Base-by-base conservation (phyloP, 257 asterid genomes). In the Avicennia marina region DNA sequence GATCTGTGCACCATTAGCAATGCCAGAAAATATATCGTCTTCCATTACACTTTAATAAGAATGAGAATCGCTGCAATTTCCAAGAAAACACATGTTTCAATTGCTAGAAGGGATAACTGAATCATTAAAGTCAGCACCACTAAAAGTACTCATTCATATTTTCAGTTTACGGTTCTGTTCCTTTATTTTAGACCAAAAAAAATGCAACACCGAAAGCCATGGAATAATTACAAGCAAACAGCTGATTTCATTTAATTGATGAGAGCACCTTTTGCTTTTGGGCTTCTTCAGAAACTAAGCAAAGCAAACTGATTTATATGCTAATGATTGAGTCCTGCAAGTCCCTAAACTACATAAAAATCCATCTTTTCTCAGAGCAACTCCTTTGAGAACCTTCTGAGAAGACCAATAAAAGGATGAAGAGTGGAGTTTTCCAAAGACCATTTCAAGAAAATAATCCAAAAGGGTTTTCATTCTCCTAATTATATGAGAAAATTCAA, bases 1-100 rank as follows among this genome's bases (percentile, higher is more conserved):
- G 11, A 75, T 45, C 40, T 36, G 76, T 39, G 64, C 64, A 16
- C 66, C 67, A 22, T 66, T 62, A 17, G 68, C 73, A 47, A 75
- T 72, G 69, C 79, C 54, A 11, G 85, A 69, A 63, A 68, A 73
- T 53, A 72, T 42, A 11, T 69, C 74, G 62, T 72, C 79, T 44
- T 75, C 85, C 85, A 75, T 78, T 34, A 19, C 34, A n/a, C n/a
- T n/a, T n/a, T n/a, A n/a, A n/a, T n/a, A n/a, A n/a, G n/a, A n/a
- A n/a, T n/a, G n/a, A n/a, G n/a, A n/a, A n/a, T n/a, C n/a, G n/a
- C n/a, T n/a, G n/a, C n/a, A n/a, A n/a, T n/a, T n/a, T n/a, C n/a
- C n/a, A n/a, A n/a, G n/a, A n/a, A n/a, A n/a, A n/a, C n/a, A n/a
- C n/a, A n/a, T n/a, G n/a, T n/a, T n/a, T n/a, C n/a, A n/a, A n/a